These are phyloP conservation scores for Mycena floridula DNA, from an alignment of 768 basidiomycete genomes.

Conservation along the genomic window DNA sequence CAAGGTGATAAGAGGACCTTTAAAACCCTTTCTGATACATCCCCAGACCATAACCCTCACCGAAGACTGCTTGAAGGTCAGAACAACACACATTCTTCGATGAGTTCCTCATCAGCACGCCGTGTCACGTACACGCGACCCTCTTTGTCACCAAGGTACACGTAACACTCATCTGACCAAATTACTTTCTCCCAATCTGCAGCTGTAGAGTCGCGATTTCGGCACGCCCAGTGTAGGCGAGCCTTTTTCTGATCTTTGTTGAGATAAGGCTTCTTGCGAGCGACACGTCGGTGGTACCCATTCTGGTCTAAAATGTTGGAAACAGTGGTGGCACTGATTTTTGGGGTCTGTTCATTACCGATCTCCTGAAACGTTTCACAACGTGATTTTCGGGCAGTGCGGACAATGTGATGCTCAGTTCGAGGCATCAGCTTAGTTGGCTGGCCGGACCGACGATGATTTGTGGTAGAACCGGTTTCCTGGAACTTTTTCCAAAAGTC, in stretches of 20 bases:
- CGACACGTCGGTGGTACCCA: conserved; percentile 1
- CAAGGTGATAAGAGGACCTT: conserved; percentile 3
- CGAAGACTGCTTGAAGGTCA: conserved; percentile 5
- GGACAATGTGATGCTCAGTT: background rate
- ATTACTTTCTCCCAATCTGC: conserved; percentile 1
- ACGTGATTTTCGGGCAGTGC: background rate
- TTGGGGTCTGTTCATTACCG: background rate
- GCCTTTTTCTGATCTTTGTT: conserved; percentile 1
- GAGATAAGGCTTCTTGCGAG: background rate
- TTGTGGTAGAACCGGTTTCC: conserved; percentile 1
- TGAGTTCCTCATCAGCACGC: conserved; percentile 2
- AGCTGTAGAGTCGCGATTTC: background rate
- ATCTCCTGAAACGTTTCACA: background rate
- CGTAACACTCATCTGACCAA: conserved; percentile 4
- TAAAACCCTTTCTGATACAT: conserved; percentile 1
- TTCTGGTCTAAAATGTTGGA: background rate
- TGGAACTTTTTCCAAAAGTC: conserved; percentile 1
- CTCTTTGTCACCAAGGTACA: conserved; percentile 1
- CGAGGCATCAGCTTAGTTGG: background rate
- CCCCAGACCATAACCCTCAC: conserved; percentile 7
- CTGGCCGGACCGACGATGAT: background rate
- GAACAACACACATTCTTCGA: conserved; percentile 6
- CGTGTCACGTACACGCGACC: conserved; percentile 4
- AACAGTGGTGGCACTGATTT: background rate
- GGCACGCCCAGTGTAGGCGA: background rate